Evolutionary conservation across 768 basidiomycete species (phyloP).

Genomic region (Boletus rex-veris): DNA sequence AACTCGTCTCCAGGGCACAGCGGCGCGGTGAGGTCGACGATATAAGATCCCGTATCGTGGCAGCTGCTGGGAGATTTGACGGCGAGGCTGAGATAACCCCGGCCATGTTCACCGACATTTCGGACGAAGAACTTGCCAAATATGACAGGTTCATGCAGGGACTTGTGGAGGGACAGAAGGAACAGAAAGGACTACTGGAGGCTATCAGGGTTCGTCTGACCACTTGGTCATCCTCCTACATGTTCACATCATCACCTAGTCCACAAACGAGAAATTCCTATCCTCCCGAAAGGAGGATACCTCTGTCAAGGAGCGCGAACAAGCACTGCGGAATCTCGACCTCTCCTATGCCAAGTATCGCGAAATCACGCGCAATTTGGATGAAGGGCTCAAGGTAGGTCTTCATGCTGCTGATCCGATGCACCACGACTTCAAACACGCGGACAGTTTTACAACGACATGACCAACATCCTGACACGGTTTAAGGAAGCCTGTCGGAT

Average conservation of each 20-base stretch:
- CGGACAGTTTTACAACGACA: slow-evolving; percentile 85
- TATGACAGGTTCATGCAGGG: slow-evolving; percentile 73
- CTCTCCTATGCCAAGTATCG: slow-evolving; percentile 83
- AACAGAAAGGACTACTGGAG: slow-evolving; percentile 63
- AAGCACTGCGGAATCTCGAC: slow-evolving; percentile 78
- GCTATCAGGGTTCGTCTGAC: slow-evolving; percentile 59
- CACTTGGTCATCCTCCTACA: not conserved
- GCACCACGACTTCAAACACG: not conserved
- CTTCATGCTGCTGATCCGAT: not conserved
- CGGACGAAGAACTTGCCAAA: slow-evolving; percentile 75
- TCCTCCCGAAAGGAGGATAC: slow-evolving; percentile 76
- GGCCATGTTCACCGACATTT: slow-evolving; percentile 83
- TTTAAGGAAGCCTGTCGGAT: slow-evolving; percentile 74
- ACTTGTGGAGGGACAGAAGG: slow-evolving; percentile 47
- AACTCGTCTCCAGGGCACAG: slow-evolving; percentile 62
- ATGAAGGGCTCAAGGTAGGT: slow-evolving; percentile 80
- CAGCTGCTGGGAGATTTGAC: slow-evolving; percentile 62
- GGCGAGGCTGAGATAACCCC: slow-evolving; percentile 69
- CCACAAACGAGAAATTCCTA: slow-evolving; percentile 69
- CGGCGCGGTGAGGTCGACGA: slow-evolving; percentile 66
- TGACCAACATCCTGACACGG: slow-evolving; percentile 64
- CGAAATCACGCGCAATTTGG: slow-evolving; percentile 80
- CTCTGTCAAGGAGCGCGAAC: slow-evolving; percentile 73
- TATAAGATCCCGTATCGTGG: slow-evolving; percentile 63
- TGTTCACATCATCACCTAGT: slow-evolving; percentile 34